Percentiles rank a stretch among this genome's conserved stretches.
Conservation (phyloP, 1,284 basidiomycete species). For the Kwoniella shivajii region DNA sequence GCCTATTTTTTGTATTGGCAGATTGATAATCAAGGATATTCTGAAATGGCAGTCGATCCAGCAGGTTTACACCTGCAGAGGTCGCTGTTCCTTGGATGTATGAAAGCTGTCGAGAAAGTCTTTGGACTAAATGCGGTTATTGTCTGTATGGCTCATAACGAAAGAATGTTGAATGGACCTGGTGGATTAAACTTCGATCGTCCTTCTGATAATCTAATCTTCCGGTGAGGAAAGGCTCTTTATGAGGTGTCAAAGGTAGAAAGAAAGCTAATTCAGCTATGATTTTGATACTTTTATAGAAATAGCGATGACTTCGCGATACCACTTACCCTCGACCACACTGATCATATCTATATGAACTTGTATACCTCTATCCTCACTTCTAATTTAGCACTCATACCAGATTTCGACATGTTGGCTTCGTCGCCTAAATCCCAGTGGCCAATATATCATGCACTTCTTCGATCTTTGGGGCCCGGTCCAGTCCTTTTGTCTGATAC, state of each 20-base stretch:
- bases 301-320: slow-evolving; percentile 44
- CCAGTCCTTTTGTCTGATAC: slow-evolving; percentile 40
- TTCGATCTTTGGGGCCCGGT: slow-evolving; percentile 36
- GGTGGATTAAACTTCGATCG: slow-evolving; percentile 27
- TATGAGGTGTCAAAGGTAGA: no score
- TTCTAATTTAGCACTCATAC: slow-evolving; percentile 31
- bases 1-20: no score
- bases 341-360: slow-evolving; percentile 36
- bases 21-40: slow-evolving; percentile 39
- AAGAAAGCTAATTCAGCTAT: no score
- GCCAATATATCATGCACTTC: slow-evolving; percentile 36
- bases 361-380: slow-evolving; percentile 31
- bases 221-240: slow-evolving; percentile 23
- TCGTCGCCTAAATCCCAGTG: slow-evolving; percentile 15
- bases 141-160: slow-evolving; percentile 43
- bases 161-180: slow-evolving; percentile 33
- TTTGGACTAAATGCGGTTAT: slow-evolving; percentile 33
- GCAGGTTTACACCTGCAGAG: slow-evolving; percentile 11
- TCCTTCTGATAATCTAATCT: slow-evolving; percentile 26
- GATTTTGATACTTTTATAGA: no score
- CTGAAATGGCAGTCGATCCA: slow-evolving; percentile 15
- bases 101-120: slow-evolving; percentile 21
- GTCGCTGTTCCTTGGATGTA: slow-evolving; percentile 27
- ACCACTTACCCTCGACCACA: slow-evolving; percentile 23
- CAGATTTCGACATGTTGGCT: slow-evolving; percentile 48